phyloP scores from a whole-genome alignment of 1,139 yeast species.

The Scheffersomyces stambukii region DNA sequence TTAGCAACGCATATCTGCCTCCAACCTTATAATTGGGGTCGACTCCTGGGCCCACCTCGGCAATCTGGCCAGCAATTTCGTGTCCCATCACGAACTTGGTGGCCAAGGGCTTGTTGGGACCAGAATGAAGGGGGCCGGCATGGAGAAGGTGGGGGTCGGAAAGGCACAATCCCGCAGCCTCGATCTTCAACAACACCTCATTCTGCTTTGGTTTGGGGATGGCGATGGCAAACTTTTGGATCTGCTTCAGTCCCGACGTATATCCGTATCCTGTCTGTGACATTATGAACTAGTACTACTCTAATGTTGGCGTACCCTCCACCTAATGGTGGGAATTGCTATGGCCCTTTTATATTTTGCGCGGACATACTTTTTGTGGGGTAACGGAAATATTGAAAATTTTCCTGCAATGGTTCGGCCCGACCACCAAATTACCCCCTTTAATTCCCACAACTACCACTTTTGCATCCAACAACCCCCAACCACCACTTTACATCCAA shows the following conservation, averaged over 20 bases:
- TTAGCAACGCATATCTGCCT: slow-evolving; percentile 32
- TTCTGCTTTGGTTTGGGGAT: slow-evolving; percentile 33
- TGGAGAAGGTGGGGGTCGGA: slow-evolving; percentile 46
- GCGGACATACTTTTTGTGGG: too few relatives aligned
- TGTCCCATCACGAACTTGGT: slow-evolving; percentile 51
- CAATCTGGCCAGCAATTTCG: slow-evolving; percentile 51
- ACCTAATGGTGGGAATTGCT: too few relatives aligned
- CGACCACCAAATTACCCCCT: too few relatives aligned
- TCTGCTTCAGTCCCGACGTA: slow-evolving; percentile 15
- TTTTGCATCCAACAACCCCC: too few relatives aligned
- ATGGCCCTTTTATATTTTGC: too few relatives aligned
- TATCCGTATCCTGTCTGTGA: slow-evolving; percentile 24
- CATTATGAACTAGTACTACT: too few relatives aligned
- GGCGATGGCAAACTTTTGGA: slow-evolving; percentile 26
- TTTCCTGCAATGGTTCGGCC: too few relatives aligned
- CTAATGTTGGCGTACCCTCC: too few relatives aligned
- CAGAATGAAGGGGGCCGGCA: slow-evolving; percentile 16
- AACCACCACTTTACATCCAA: too few relatives aligned
- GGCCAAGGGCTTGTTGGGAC: slow-evolving; percentile 13
- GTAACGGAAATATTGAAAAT: too few relatives aligned
- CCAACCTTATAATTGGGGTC: slow-evolving; percentile 30
- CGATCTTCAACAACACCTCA: slow-evolving; percentile 42
- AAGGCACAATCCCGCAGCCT: slow-evolving; percentile 52
- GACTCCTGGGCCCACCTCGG: slow-evolving; percentile 33
- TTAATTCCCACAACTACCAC: too few relatives aligned